Percentiles rank a stretch among this genome's conserved stretches.
Evolutionary conservation across 2,329 filamentous ascomycete species (phyloP).

Genomic region (Pochonia chlamydosporia): DNA sequence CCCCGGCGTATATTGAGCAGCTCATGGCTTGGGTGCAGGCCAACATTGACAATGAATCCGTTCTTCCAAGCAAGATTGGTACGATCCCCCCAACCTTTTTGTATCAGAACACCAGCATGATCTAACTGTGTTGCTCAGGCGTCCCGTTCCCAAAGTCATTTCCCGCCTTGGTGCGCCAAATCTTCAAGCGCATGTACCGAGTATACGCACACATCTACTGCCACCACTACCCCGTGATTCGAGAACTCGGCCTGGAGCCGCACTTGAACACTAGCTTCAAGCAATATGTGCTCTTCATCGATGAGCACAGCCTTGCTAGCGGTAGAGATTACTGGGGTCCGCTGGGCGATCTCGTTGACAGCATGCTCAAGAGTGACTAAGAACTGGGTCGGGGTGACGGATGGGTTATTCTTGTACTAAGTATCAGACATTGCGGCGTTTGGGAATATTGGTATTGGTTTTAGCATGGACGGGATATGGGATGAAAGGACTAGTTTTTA

Average conservation of each 20-base stretch:
- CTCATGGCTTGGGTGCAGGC: constrained; percentile 95
- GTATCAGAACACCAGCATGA: not conserved
- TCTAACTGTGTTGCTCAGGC: constrained; percentile 38
- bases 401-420: constrained; percentile 5
- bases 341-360: constrained; percentile 90
- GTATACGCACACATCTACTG: constrained; percentile 99
- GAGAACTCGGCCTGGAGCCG: constrained; percentile 89
- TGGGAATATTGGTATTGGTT: constrained; percentile 7
- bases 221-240: constrained; percentile 96
- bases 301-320: constrained; percentile 87
- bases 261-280: constrained; percentile 99
- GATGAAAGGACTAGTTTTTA: not conserved
- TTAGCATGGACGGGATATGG: not conserved
- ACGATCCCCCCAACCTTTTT: constrained; percentile 15
- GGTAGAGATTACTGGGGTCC: constrained; percentile 98
- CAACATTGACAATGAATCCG: constrained; percentile 90
- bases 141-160: constrained; percentile 95
- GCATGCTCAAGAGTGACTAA: constrained; percentile 91
- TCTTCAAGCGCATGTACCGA: constrained; percentile 98
- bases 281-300: constrained; percentile 97
- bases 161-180: constrained; percentile 79
- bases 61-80: constrained; percentile 93
- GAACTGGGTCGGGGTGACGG: not conserved
- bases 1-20: constrained; percentile 95
- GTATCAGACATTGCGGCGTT: constrained; percentile 16